Base-by-base conservation (phyloP, 768 basidiomycete species). In the Leccinum longicurvipes region DNA sequence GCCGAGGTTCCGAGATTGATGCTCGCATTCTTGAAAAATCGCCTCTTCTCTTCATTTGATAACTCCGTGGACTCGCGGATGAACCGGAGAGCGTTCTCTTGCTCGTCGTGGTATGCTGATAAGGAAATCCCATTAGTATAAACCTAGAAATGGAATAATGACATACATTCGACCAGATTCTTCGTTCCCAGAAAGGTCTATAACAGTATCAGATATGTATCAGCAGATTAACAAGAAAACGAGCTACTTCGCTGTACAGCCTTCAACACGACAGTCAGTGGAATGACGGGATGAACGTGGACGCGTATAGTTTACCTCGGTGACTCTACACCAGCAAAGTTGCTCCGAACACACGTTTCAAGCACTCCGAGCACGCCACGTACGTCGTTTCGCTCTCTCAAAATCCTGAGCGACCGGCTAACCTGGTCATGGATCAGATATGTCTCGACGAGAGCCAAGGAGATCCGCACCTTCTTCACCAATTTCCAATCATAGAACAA, bases 111-210 rank as follows among this genome's bases (percentile, higher is more conserved):
- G 68, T 94, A 95, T 21, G 85, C 92, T 94, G 52, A n/a, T 36
- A n/a, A 49, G 27, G 15, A 21, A 1, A 59, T 53, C 58, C 31
- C 36, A 55, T 32, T 50, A 27, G 19, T 6, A 19, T 50, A 19
- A 36, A 44, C 23, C 19, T 14, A 56, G 19, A 3, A 24, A 24
- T 23, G 23, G 14, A 51, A 24, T 36, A 51, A 52, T 17, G 25
- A 62, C 80, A 62, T 60, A 89, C 91, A 79, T 78, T 98, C 94
- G 55, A 98, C 89, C 11, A 93, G 69, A 53, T 86, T 79, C 71
- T 99, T 99, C 3, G 93, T 96, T 2, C 94, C 94, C 44, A 86
- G 79, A 71, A 91, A 98, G 0, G 93, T 95, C 92, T 98, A 60
- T 32, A 61, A 54, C 21, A 28, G 6, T 19, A 51, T 62, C 50